phyloP scores from a whole-genome alignment of 2,329 filamentous ascomycete species.

The Xylariaceae sp. region DNA sequence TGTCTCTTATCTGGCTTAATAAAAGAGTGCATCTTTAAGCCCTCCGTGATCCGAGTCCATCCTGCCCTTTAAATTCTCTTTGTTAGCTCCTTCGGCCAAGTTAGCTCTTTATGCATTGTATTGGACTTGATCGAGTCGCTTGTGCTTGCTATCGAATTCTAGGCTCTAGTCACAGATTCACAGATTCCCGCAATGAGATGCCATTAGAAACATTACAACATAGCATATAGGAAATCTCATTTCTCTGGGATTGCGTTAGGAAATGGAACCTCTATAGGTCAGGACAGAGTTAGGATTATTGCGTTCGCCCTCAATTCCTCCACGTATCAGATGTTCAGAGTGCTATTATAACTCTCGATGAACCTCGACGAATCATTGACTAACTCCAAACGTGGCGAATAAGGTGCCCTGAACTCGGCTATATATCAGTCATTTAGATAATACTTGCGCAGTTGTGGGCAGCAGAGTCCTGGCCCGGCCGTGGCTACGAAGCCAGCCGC shows the following conservation, averaged over 20 bases:
- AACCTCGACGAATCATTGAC: neutral
- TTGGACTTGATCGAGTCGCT: neutral
- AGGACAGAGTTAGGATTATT: too few relatives aligned
- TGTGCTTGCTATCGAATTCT: neutral
- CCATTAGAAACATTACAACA: neutral
- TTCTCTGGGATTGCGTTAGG: neutral
- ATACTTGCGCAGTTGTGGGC: too few relatives aligned
- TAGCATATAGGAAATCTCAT: neutral
- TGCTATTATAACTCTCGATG: neutral
- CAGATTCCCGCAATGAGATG: constrained; percentile 1
- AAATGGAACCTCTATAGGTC: neutral
- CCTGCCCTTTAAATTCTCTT: neutral
- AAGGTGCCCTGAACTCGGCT: neutral
- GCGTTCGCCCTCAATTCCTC: constrained; percentile 11
- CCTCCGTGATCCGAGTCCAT: neutral
- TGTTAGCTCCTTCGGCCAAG: neutral
- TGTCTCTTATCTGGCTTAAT: too few relatives aligned
- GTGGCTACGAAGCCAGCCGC: neutral
- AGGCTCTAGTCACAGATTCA: neutral
- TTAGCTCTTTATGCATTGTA: neutral
- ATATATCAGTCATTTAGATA: neutral
- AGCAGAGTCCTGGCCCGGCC: neutral
- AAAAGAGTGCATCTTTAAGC: neutral
- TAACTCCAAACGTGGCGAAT: neutral
- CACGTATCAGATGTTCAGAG: constrained; percentile 7